Percentiles rank a stretch among this genome's conserved stretches.
These are phyloP conservation scores for Ganoderma lucidum DNA, from an alignment of 1,284 basidiomycete species.

Conservation along the genomic window DNA sequence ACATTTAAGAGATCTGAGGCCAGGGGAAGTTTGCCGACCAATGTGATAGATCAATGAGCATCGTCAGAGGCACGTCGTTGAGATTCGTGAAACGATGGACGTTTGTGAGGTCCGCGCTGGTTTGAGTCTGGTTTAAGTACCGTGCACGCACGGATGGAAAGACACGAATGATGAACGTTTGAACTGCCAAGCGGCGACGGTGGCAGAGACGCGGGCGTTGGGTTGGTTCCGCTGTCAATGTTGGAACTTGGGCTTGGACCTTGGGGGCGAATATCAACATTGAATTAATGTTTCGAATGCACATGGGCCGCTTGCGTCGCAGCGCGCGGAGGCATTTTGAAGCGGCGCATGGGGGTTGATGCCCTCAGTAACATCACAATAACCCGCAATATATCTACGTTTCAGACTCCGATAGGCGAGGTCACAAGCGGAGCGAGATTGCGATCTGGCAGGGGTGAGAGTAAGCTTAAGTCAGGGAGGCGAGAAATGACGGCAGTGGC, in stretches of 20 bases:
- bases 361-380: background rate
- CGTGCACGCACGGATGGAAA: background rate
- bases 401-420: background rate
- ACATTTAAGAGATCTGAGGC: background rate
- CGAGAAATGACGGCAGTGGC: conserved; percentile 3
- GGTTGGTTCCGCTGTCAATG: background rate
- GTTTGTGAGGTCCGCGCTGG: background rate
- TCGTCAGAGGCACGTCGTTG: background rate
- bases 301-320: background rate
- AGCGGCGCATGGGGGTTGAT: background rate
- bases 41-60: background rate
- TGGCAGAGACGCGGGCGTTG: background rate
- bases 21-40: background rate
- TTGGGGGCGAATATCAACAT: too few species aligned
- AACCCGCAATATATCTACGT: background rate
- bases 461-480: background rate
- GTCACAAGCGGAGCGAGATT: background rate
- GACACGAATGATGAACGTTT: background rate
- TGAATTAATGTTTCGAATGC: background rate
- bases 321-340: background rate
- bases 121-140: background rate
- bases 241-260: too few species aligned
- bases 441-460: background rate
- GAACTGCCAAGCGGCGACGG: background rate
- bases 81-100: background rate